Conservation (phyloP, 164 flowering plant species). For the Dillenia turbinata region DNA sequence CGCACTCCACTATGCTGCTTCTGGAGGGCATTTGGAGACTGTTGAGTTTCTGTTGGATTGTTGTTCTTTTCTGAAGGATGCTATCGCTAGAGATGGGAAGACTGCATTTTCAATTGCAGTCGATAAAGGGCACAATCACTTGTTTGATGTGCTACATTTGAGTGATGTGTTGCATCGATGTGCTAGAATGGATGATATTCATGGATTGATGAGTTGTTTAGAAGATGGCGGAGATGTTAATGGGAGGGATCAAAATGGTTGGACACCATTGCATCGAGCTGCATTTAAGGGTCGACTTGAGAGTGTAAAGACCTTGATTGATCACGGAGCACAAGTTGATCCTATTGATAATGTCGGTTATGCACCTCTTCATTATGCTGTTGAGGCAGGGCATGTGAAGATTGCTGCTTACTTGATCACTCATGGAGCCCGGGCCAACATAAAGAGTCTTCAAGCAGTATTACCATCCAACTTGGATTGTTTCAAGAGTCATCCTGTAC, state of each 20-base stretch:
- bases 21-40: slow-evolving; percentile 38
- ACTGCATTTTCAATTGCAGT: slow-evolving; percentile 51
- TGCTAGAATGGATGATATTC: slow-evolving; percentile 42
- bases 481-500: slow-evolving; percentile 25
- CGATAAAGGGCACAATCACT: slow-evolving; percentile 36
- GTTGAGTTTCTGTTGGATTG: slow-evolving; percentile 37
- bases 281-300: slow-evolving; percentile 66
- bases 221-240: slow-evolving; percentile 50
- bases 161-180: slow-evolving; percentile 58
- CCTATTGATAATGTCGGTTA: slow-evolving; percentile 50
- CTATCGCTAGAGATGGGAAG: slow-evolving; percentile 45
- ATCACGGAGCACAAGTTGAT: slow-evolving; percentile 49
- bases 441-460: slow-evolving; percentile 31
- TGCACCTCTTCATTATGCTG: slow-evolving; percentile 64
- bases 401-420: slow-evolving; percentile 43
- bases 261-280: slow-evolving; percentile 78
- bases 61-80: slow-evolving; percentile 31
- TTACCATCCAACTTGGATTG: slow-evolving; percentile 21
- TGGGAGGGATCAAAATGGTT: slow-evolving; percentile 66
- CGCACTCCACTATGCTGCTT: slow-evolving; percentile 64
- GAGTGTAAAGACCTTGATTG: slow-evolving; percentile 47
- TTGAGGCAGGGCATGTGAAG: slow-evolving; percentile 57
- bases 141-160: slow-evolving; percentile 35
- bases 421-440: slow-evolving; percentile 45
- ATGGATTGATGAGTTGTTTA: slow-evolving; percentile 46